These are phyloP conservation scores for Leccinum aurantiacum DNA, from an alignment of 768 basidiomycete genomes.

Conservation along the genomic window DNA sequence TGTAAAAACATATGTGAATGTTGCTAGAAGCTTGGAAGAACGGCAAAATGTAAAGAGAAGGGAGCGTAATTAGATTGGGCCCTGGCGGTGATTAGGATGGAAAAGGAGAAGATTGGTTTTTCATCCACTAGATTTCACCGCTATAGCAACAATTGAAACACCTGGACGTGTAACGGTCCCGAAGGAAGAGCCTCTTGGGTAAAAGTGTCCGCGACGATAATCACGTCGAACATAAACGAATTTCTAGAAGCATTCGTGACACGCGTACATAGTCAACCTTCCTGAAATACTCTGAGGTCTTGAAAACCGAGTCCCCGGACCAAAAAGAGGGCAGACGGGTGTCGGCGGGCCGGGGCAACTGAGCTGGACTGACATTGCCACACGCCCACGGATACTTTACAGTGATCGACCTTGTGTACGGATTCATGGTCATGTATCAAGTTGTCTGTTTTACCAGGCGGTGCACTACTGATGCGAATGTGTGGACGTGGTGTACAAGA, in stretches of 20 bases:
- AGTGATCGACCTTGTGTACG: constrained; percentile 1
- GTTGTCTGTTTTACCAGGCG: constrained; percentile 18
- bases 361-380: constrained; percentile 16
- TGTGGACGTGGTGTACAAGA: not conserved
- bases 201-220: constrained; percentile 10
- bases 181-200: not conserved
- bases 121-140: not conserved
- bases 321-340: constrained; percentile 7
- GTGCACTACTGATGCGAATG: constrained; percentile 4
- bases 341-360: constrained; percentile 2
- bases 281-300: not conserved
- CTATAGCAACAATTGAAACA: constrained; percentile 28
- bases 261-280: constrained; percentile 1
- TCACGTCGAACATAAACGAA: constrained; percentile 12
- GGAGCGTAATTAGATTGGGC: not conserved
- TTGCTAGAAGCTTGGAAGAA: constrained; percentile 33
- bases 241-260: not conserved
- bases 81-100: constrained; percentile 5
- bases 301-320: constrained; percentile 11
- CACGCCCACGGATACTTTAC: constrained; percentile 6
- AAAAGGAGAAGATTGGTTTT: not conserved
- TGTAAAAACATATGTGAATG: constrained; percentile 27
- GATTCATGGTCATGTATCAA: constrained; percentile 3
- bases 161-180: not conserved
- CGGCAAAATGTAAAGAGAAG: constrained; percentile 22